phyloP scores from a whole-genome alignment of 225 moss, liverwort and hornwort genomes.

The Pseudisothecium myosuroides region DNA sequence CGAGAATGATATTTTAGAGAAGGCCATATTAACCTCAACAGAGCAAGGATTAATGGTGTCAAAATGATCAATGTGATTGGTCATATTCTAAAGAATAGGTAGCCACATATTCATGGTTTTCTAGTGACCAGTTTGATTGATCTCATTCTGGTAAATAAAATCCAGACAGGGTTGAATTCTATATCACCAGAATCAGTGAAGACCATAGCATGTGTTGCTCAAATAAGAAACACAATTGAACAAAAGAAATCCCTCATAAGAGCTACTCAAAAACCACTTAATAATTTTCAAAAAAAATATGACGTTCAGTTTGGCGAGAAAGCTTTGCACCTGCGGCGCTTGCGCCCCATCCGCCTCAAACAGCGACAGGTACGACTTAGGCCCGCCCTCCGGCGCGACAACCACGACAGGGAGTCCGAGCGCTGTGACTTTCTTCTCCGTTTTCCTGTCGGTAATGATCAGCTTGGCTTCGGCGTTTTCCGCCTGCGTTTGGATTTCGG shows the following conservation, averaged over 20 bases:
- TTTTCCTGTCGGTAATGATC: slow-evolving; percentile 42
- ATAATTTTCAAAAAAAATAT: no score
- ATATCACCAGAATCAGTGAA: neutral
- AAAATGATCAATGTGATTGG: neutral
- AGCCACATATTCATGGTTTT: neutral
- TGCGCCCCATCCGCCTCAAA: slow-evolving; percentile 54
- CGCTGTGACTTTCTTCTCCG: slow-evolving; percentile 29
- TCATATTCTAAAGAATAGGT: neutral
- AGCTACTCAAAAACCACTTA: neutral
- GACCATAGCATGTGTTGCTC: neutral
- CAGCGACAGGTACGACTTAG: slow-evolving; percentile 17
- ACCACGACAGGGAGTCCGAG: slow-evolving; percentile 55
- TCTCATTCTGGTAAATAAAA: neutral
- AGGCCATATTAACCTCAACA: neutral
- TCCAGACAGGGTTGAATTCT: neutral
- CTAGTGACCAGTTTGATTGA: neutral
- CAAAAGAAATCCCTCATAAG: neutral
- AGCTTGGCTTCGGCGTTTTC: slow-evolving; percentile 62
- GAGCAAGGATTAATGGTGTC: neutral
- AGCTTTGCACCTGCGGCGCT: slow-evolving; percentile 7
- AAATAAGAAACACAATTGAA: neutral
- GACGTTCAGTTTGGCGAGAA: neutral
- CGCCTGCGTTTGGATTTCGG: slow-evolving; percentile 67
- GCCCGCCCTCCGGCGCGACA: neutral
- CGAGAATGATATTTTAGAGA: neutral